These are phyloP conservation scores for Penicillium sp. DNA, from an alignment of 2,329 filamentous ascomycete genomes.

Conservation along the genomic window DNA sequence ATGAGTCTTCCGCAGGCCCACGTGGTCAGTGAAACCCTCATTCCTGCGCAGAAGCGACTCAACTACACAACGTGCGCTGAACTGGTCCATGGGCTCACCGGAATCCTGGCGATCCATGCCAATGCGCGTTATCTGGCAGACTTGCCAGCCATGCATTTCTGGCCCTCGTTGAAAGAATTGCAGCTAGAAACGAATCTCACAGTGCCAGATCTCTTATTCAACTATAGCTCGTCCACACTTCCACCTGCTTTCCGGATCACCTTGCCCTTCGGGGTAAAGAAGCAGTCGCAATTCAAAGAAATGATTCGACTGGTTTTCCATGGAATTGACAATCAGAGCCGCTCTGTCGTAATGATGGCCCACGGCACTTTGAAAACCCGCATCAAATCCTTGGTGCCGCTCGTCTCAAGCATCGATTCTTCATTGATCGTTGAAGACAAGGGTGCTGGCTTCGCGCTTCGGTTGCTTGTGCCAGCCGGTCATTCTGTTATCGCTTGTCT, in stretches of 20 bases:
- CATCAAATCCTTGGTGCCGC: conserved; percentile 21
- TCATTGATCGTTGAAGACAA: conserved; percentile 29
- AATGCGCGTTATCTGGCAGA: conserved; percentile 31
- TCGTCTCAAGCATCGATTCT: conserved; percentile 24
- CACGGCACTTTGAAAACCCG: conserved; percentile 27
- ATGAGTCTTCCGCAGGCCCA: conserved; percentile 23
- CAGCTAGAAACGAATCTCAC: conserved; percentile 24
- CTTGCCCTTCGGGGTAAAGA: conserved; percentile 21
- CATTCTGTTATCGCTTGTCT: conserved; percentile 29
- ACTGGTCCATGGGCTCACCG: conserved; percentile 30
- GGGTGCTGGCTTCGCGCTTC: conserved; percentile 32
- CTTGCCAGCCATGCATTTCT: conserved; percentile 22
- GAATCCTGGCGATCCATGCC: conserved; percentile 32
- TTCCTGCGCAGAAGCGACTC: conserved; percentile 15
- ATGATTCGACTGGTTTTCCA: conserved; percentile 33
- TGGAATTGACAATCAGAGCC: conserved; percentile 29
- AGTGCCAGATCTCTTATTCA: conserved; percentile 31
- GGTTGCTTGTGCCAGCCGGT: conserved; percentile 31
- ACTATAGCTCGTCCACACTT: conserved; percentile 26
- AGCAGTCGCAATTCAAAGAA: conserved; percentile 25
- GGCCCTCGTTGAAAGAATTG: conserved; percentile 25
- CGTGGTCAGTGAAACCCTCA: conserved; percentile 24
- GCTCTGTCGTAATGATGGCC: conserved; percentile 30
- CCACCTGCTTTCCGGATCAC: conserved; percentile 26
- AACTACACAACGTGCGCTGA: conserved; percentile 28